phyloP scores from a whole-genome alignment of 306 rosid genomes.

The Quercus mongolica region DNA sequence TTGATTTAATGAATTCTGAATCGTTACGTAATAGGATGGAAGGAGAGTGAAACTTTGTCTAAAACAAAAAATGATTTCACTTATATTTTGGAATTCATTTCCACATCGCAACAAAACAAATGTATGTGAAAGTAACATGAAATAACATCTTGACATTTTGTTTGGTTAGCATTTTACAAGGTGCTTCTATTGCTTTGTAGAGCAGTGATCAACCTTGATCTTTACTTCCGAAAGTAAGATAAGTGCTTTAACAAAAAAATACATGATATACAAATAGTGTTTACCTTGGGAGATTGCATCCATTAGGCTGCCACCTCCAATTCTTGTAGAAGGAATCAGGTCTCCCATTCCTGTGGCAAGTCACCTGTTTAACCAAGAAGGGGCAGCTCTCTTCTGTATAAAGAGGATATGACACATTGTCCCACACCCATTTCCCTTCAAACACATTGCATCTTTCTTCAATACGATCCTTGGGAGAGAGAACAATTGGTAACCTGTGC shows the following conservation, averaged over 20 bases:
- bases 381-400: slow-evolving; percentile 77
- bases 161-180: no score
- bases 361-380: slow-evolving; percentile 81
- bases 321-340: slow-evolving; percentile 78
- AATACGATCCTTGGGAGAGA: slow-evolving; percentile 52
- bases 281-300: slow-evolving; percentile 82
- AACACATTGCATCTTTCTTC: slow-evolving; percentile 60
- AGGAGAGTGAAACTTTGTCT: no score
- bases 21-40: no score
- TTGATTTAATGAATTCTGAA: no score
- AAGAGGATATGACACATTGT: slow-evolving; percentile 68
- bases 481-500: slow-evolving; percentile 30
- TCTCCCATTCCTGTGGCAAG: slow-evolving; percentile 84
- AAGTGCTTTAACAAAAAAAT: background rate
- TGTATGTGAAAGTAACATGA: no score
- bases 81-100: no score
- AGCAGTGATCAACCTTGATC: background rate
- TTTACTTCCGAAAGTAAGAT: background rate
- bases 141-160: no score
- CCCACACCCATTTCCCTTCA: slow-evolving; percentile 92
- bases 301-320: slow-evolving; percentile 90
- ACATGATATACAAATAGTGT: background rate
- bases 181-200: no score
- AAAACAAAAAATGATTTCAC: no score
- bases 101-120: no score